Percentiles rank a stretch among this genome's conserved stretches.
These are phyloP conservation scores for Aspergillus floridensis DNA, from an alignment of 2,329 filamentous ascomycete species.

Conservation along the genomic window DNA sequence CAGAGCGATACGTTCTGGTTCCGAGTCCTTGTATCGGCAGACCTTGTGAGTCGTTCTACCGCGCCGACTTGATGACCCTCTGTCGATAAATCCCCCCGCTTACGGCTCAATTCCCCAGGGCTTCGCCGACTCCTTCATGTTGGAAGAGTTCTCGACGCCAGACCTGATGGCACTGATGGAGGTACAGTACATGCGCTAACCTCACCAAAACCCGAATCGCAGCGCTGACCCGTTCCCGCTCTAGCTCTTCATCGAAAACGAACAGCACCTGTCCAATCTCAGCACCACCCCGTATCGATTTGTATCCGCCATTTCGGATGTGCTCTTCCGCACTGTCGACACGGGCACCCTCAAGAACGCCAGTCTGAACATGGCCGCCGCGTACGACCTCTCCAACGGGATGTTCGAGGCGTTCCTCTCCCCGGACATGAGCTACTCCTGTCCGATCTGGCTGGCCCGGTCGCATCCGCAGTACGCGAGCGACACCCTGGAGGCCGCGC, in stretches of 20 bases:
- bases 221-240: background rate
- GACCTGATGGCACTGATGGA: background rate
- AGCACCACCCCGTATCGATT: background rate
- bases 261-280: background rate
- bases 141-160: background rate
- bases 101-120: background rate
- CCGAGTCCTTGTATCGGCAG: background rate
- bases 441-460: background rate
- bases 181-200: background rate
- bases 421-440: slow-evolving; percentile 7
- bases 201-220: background rate
- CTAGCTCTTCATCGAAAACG: background rate
- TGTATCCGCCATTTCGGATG: background rate
- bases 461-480: background rate
- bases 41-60: background rate
- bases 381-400: slow-evolving; percentile 6
- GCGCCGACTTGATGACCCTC: background rate
- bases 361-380: background rate
- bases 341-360: background rate
- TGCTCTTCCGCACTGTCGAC: background rate
- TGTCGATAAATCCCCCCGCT: too few relatives aligned
- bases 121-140: background rate
- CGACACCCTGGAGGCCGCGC: slow-evolving; percentile 1
- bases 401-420: slow-evolving; percentile 1
- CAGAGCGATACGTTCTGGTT: background rate